Evolutionary conservation across 495 filamentous ascomycete genomes (phyloP), one percentile per base, ranked within the genome.

Genomic region (Xylaria cubensis): DNA sequence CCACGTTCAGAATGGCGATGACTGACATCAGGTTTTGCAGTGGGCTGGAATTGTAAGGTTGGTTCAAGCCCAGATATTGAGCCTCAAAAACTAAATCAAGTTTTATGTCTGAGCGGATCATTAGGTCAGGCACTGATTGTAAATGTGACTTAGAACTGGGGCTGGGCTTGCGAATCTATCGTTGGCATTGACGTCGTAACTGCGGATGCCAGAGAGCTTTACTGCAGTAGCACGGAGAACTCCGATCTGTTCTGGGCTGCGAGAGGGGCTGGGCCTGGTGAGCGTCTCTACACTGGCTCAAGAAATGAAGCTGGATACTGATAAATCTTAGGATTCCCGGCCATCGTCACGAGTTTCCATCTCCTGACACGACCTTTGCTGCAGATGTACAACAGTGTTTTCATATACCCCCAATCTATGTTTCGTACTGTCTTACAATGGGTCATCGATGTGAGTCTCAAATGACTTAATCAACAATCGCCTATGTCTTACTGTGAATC

Each of bases 151-250:
- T 55, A 86, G 83, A 84, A 82, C 69, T 88, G 86, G 86, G 86
- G 86, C 9, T 89, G 86, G 86, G 86, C 85, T 1, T 87, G 84
- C 58, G 86, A 89, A 72, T 69, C 80, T 67, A 78, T 89, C 3
- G 62, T 76, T 3, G 84, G 78, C 4, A 74, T 89, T 32, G 86
- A 88, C 69, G 83, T 87, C 1, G 85, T 88, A 0, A 87, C 86
- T 5, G 83, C 82, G 1, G 72, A 81, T 13, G 86, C 81, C 0
- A 70, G 82, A 26, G 51, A 80, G 9, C 69, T 85, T 15, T 76
- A 77, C 67, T 85, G 84, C 74, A 81, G 79, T 72, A 59, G 75
- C n/a, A 66, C 79, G 8, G 77, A 84, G 68, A 82, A 88, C 62
- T 36, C 64, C 8, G 86, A 88, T 24, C 80, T 88, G 0, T 85